phyloP scores from a whole-genome alignment of 768 basidiomycete genomes.

The Roridomyces roridus region DNA sequence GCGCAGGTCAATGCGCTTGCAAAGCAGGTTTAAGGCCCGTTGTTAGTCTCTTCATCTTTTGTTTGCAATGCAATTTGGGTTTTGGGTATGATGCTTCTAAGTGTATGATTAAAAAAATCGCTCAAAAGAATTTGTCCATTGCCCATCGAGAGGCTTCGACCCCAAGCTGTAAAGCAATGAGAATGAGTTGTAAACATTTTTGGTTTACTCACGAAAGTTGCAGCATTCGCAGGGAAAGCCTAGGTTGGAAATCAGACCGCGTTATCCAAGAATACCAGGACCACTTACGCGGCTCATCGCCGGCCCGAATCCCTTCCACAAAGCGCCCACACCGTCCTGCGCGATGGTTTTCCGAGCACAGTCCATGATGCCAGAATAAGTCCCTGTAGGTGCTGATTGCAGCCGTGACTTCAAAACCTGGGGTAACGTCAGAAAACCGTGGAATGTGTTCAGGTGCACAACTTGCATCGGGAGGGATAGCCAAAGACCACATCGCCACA shows the following conservation, averaged over 20 bases:
- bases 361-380: constrained; percentile 94
- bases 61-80: constrained; percentile 5
- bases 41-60: background rate
- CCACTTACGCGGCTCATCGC: constrained; percentile 87
- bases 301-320: constrained; percentile 98
- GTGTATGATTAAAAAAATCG: constrained; percentile 5
- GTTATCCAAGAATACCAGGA: background rate
- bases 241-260: constrained; percentile 34
- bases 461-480: constrained; percentile 95
- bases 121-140: constrained; percentile 70
- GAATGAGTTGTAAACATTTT: constrained; percentile 11
- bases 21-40: constrained; percentile 13
- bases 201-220: constrained; percentile 75
- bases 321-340: constrained; percentile 80
- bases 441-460: background rate
- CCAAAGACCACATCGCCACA: constrained; percentile 97
- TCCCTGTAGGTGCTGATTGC: constrained; percentile 96
- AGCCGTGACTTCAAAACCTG: constrained; percentile 96
- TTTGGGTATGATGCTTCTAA: background rate
- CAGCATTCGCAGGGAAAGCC: constrained; percentile 98
- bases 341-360: constrained; percentile 93
- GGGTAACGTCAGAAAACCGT: background rate
- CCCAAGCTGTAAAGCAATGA: constrained; percentile 68
- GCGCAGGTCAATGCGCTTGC: constrained; percentile 31
- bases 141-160: constrained; percentile 89